A percentile compares a stretch with the other conserved stretches of the same genome.
phyloP scores from a whole-genome alignment of 805 yeast genomes.

The Metahyphopichia silvanorum region DNA sequence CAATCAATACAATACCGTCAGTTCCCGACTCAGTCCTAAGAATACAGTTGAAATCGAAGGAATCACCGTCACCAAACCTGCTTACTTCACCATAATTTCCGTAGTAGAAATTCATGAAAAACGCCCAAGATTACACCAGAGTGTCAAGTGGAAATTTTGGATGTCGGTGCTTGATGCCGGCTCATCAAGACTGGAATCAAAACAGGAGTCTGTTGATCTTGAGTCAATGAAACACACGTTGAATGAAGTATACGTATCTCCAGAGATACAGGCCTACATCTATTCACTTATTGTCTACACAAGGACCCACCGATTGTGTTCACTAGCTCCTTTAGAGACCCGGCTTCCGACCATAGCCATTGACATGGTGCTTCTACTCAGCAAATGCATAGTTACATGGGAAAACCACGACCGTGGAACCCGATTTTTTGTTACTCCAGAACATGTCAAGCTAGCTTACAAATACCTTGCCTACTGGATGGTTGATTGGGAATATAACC shows the following conservation, averaged over 20 bases:
- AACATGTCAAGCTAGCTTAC: slow-evolving; percentile 33
- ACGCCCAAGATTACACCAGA: slow-evolving; percentile 11
- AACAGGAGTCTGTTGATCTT: neutral
- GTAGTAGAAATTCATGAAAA: slow-evolving; percentile 8
- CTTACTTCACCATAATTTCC: slow-evolving; percentile 12
- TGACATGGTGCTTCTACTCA: slow-evolving; percentile 24
- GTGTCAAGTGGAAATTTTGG: slow-evolving; percentile 24
- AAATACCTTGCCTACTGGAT: slow-evolving; percentile 42
- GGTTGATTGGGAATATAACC: slow-evolving; percentile 38
- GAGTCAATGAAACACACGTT: neutral
- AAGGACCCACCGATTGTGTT: slow-evolving; percentile 35
- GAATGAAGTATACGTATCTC: slow-evolving; percentile 23
- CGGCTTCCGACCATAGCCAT: slow-evolving; percentile 31
- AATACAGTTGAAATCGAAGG: slow-evolving; percentile 4
- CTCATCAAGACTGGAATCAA: neutral
- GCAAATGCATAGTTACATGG: slow-evolving; percentile 25
- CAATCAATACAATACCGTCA: slow-evolving; percentile 18
- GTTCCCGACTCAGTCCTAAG: slow-evolving; percentile 3
- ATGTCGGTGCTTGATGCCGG: slow-evolving; percentile 15
- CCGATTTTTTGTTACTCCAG: slow-evolving; percentile 34
- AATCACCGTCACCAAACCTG: slow-evolving; percentile 9
- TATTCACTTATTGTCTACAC: slow-evolving; percentile 35
- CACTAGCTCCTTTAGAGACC: slow-evolving; percentile 34
- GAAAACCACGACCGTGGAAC: slow-evolving; percentile 4
- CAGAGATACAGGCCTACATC: slow-evolving; percentile 34